These are phyloP conservation scores for Solioccasus polychromus DNA, from an alignment of 768 basidiomycete species.

Conservation along the genomic window DNA sequence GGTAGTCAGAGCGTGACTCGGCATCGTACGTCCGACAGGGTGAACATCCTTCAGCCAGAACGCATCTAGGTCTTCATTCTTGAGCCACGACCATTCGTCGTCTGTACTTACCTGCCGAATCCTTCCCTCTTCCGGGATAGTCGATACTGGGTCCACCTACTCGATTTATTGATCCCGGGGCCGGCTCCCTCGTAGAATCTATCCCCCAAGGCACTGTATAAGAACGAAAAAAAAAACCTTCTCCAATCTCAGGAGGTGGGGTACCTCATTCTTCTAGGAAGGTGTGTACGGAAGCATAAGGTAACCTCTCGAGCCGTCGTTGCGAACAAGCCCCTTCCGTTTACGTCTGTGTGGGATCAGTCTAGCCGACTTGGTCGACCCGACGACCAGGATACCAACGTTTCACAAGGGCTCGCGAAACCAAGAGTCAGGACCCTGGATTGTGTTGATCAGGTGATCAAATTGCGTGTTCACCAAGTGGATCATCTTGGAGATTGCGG, in stretches of 20 bases:
- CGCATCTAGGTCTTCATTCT: constrained; percentile 34
- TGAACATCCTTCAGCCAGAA: no score
- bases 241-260: constrained; percentile 34
- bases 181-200: constrained; percentile 46
- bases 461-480: constrained; percentile 41
- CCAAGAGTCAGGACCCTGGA: constrained; percentile 54
- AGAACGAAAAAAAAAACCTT: constrained; percentile 37
- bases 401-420: constrained; percentile 41
- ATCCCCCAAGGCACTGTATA: constrained; percentile 49
- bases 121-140: constrained; percentile 17
- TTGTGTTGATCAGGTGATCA: neutral
- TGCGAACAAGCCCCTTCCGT: constrained; percentile 54
- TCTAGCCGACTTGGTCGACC: neutral
- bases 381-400: neutral
- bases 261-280: constrained; percentile 41
- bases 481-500: constrained; percentile 42
- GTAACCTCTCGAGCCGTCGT: no score
- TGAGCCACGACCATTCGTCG: constrained; percentile 29
- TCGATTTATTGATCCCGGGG: constrained; percentile 18
- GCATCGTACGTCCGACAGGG: no score
- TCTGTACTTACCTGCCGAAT: neutral
- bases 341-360: constrained; percentile 43
- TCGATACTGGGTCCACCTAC: constrained; percentile 46
- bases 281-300: constrained; percentile 50
- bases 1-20: no score